Conservation (phyloP, 306 rosid species). For the Clitoria ternatea region DNA sequence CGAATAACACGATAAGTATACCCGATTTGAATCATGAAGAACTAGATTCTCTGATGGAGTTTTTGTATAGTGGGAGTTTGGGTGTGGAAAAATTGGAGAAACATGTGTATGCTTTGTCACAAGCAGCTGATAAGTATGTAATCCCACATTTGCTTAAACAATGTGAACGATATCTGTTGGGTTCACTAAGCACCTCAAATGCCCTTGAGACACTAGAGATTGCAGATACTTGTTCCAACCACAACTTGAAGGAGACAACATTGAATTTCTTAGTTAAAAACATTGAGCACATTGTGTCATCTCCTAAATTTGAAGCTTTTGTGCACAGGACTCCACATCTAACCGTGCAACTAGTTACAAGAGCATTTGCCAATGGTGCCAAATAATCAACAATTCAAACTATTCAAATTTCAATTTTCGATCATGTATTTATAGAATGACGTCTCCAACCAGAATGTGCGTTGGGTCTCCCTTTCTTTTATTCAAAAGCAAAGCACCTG, state of each 20-base stretch:
- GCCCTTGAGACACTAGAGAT: conserved; percentile 62
- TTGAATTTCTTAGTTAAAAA: conserved; percentile 55
- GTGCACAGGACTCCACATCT: conserved; percentile 70
- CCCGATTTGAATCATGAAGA: conserved; percentile 60
- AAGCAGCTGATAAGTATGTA: conserved; percentile 78
- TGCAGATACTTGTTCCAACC: conserved; percentile 57
- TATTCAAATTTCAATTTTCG: neutral
- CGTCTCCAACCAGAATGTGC: no score
- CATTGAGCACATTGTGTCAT: conserved; percentile 44
- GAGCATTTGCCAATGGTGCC: conserved; percentile 43
- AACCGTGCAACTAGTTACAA: conserved; percentile 54
- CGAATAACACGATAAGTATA: conserved; percentile 38
- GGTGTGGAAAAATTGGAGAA: conserved; percentile 42
- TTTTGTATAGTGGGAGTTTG: conserved; percentile 62
- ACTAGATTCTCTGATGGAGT: conserved; percentile 58
- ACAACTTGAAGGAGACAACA: conserved; percentile 44
- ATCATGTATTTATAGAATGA: conserved; percentile 1
- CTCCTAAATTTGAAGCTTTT: conserved; percentile 50
- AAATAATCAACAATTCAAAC: conserved; percentile 28
- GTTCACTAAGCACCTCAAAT: conserved; percentile 38
- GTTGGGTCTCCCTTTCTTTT: no score
- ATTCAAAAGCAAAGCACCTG: no score
- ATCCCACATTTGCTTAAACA: conserved; percentile 52
- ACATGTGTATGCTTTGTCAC: conserved; percentile 54
- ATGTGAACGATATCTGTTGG: conserved; percentile 52